A percentile compares a stretch with the other conserved stretches of the same genome.
These are phyloP conservation scores for Fusarium paranaense DNA, from an alignment of 2,329 filamentous ascomycete species.

Conservation along the genomic window DNA sequence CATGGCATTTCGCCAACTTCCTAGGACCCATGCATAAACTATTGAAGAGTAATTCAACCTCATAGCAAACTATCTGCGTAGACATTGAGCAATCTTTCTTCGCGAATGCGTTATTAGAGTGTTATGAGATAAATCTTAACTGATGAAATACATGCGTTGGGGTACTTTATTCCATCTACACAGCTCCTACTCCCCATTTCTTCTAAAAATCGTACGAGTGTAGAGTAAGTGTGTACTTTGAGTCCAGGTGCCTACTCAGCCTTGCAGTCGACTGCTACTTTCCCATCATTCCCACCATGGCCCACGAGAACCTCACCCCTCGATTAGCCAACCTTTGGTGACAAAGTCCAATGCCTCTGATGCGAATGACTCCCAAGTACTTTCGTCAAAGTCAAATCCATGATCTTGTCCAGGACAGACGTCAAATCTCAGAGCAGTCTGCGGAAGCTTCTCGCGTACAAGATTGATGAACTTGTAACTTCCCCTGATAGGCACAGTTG, in stretches of 20 bases:
- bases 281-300: background rate
- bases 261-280: no score
- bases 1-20: background rate
- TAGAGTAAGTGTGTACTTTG: background rate
- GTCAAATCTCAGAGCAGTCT: conserved; percentile 29
- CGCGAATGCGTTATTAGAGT: background rate
- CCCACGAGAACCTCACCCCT: background rate
- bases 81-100: background rate
- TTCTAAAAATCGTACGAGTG: background rate
- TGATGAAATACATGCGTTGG: background rate
- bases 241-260: background rate
- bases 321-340: conserved; percentile 23
- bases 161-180: background rate
- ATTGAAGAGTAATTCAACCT: no score
- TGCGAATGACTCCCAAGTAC: conserved; percentile 26
- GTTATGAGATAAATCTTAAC: background rate
- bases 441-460: conserved; percentile 1
- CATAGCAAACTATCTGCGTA: background rate
- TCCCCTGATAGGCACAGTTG: conserved; percentile 5
- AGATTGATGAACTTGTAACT: conserved; percentile 22
- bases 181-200: background rate
- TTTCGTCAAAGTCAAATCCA: conserved; percentile 36
- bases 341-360: conserved; percentile 31
- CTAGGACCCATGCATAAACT: background rate
- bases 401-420: conserved; percentile 31